These are phyloP conservation scores for Aspergillus sergii DNA, from an alignment of 2,329 filamentous ascomycete genomes.

Conservation along the genomic window DNA sequence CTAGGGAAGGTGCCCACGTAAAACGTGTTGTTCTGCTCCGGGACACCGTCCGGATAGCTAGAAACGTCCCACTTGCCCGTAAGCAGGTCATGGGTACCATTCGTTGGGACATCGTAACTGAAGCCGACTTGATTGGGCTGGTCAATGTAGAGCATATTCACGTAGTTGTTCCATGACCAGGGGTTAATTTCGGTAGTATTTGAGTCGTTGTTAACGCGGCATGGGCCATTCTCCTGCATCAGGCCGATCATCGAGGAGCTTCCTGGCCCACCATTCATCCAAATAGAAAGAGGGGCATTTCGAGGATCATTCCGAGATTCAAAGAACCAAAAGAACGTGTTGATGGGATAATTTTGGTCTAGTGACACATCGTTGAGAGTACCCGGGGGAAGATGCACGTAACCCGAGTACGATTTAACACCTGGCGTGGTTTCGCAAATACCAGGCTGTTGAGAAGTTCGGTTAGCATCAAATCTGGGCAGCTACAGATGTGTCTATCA, in stretches of 20 bases:
- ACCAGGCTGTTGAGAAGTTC: slow-evolving; percentile 33
- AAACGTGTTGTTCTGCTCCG: slow-evolving; percentile 55
- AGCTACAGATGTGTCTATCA: background rate
- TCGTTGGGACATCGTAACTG: slow-evolving; percentile 53
- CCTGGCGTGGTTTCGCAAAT: slow-evolving; percentile 61
- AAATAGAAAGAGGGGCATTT: slow-evolving; percentile 62
- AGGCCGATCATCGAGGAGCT: slow-evolving; percentile 60
- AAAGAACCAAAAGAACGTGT: slow-evolving; percentile 69
- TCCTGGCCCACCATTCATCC: slow-evolving; percentile 65
- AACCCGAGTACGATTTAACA: slow-evolving; percentile 62
- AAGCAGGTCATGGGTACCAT: slow-evolving; percentile 41
- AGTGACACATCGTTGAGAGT: slow-evolving; percentile 42
- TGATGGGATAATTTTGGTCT: slow-evolving; percentile 59
- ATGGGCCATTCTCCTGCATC: slow-evolving; percentile 56
- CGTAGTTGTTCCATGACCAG: slow-evolving; percentile 64
- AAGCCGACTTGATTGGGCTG: slow-evolving; percentile 64
- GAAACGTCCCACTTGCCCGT: slow-evolving; percentile 27
- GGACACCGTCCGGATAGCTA: slow-evolving; percentile 26
- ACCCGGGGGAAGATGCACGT: slow-evolving; percentile 58
- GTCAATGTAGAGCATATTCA: slow-evolving; percentile 72
- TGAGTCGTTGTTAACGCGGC: slow-evolving; percentile 54
- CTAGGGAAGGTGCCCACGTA: slow-evolving; percentile 56
- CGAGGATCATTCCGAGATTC: slow-evolving; percentile 57
- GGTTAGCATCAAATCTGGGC: background rate
- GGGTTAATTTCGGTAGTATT: slow-evolving; percentile 58